Base-by-base conservation (phyloP, 352 stramenopile species). In the Globisporangium cystogenes region DNA sequence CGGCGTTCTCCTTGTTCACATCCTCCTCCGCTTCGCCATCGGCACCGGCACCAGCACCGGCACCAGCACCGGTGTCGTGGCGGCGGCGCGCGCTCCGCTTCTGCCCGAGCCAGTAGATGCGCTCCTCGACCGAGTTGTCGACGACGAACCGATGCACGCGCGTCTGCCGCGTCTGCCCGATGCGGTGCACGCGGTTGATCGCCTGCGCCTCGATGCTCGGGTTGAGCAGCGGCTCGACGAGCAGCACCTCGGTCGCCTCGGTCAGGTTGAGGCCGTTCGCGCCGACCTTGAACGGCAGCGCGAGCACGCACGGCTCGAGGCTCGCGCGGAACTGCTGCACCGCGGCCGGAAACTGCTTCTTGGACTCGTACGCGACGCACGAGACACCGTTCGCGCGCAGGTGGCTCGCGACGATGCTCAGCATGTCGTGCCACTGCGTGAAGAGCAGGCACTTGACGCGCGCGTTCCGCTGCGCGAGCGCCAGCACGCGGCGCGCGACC, bases 261-360 rank as follows among this genome's bases (percentile, higher is more conserved):
- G 96, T 70, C 2, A 98, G 65, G 52, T 95, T 98, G n/a, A 98
- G 68, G 10, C 92, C 91, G 55, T 97, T 95, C 2, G 87, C 89
- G 23, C 86, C 91, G 29, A 95, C 71, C 62, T 95, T 95, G 36
- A 96, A 89, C 12, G 80, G 81, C 44, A 96, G 41, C 23, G 79
- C 73, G 7, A 96, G 67, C 44, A 90, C 76, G 55, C 76, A 86
- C 6, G 76, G 70, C 1, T 67, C 62, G 18, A 67, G 53, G 40
- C 62, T 75, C 1, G 55, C 47, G 51, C 87, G 80, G 52, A 92
- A 92, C 18, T 75, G 53, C n/a, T 67, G 43, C 37, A 88, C 37
- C 33, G 74, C 59, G 4, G 56, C 65, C 1, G 64, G 65, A 33
- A 88, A 74, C 37, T 68, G 62, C 29, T 68, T 68, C 48, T 87